A percentile compares a stretch with the other conserved stretches of the same genome.
phyloP scores from a whole-genome alignment of 148 eudicot genomes.

The Bassia scoparia region DNA sequence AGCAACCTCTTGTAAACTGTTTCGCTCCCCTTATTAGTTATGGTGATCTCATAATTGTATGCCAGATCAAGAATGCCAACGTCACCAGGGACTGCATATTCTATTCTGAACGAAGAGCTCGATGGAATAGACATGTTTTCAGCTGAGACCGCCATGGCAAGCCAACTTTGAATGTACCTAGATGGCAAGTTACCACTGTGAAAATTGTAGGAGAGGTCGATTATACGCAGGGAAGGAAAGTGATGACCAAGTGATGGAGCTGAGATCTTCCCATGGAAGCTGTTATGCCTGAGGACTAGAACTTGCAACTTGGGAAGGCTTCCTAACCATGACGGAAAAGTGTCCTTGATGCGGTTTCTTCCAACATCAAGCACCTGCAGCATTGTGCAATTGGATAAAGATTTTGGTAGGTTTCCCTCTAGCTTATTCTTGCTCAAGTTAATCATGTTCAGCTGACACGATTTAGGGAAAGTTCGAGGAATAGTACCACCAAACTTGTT shows the following conservation, averaged over 20 bases:
- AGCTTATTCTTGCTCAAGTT: too few relatives aligned
- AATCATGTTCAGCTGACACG: too few relatives aligned
- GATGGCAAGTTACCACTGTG: constrained; percentile 33
- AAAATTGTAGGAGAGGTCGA: constrained; percentile 39
- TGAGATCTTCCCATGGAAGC: constrained; percentile 29
- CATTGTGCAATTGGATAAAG: constrained; percentile 15
- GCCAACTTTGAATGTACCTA: constrained; percentile 19
- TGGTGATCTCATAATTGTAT: constrained; percentile 14
- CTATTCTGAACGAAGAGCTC: neutral
- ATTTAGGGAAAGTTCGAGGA: too few relatives aligned
- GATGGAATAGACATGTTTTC: neutral
- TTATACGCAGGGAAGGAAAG: constrained; percentile 31
- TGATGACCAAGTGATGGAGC: neutral
- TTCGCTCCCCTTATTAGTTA: constrained; percentile 18
- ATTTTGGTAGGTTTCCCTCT: constrained; percentile 20
- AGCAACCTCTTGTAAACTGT: neutral
- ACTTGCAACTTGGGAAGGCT: constrained; percentile 31
- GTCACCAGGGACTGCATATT: neutral
- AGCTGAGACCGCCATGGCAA: constrained; percentile 23
- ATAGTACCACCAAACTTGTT: neutral
- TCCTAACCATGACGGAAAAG: constrained; percentile 35
- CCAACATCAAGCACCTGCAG: constrained; percentile 27
- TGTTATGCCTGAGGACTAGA: constrained; percentile 31
- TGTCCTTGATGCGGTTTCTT: too few relatives aligned
- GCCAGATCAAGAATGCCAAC: neutral